These are phyloP conservation scores for Clonostachys rhizophaga DNA, from an alignment of 2,329 filamentous ascomycete genomes.

Conservation along the genomic window DNA sequence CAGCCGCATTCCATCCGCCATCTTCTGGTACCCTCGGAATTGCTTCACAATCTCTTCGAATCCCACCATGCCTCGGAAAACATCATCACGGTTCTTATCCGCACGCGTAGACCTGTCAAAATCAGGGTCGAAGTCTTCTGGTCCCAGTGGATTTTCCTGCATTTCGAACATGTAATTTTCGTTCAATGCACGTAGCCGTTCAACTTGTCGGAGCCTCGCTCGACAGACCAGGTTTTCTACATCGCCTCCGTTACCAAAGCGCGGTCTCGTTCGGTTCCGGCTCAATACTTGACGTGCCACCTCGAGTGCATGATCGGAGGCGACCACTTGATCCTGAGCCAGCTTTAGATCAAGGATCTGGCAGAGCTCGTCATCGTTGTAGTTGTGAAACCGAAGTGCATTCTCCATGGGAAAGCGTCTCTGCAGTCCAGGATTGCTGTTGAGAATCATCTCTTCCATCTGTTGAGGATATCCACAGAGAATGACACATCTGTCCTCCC, in stretches of 20 bases:
- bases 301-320: not conserved
- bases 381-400: conserved; percentile 50
- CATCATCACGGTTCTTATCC: not conserved
- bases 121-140: not conserved
- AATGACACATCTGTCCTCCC: conserved; percentile 47
- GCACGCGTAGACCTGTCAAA: not conserved
- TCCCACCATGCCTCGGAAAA: not conserved
- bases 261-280: not conserved
- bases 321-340: conserved; percentile 11
- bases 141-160: not conserved
- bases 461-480: conserved; percentile 63
- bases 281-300: not conserved
- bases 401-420: conserved; percentile 58
- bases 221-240: not conserved
- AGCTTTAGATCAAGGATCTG: not conserved
- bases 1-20: not conserved
- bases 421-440: conserved; percentile 62
- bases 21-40: not conserved
- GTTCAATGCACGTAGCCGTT: conserved; percentile 23
- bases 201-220: not conserved
- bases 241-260: not conserved
- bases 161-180: not conserved
- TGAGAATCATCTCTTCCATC: conserved; percentile 65
- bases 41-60: not conserved
- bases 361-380: not conserved